These are phyloP conservation scores for Tetracladium setigerum DNA, from an alignment of 495 filamentous ascomycete species.

Conservation along the genomic window DNA sequence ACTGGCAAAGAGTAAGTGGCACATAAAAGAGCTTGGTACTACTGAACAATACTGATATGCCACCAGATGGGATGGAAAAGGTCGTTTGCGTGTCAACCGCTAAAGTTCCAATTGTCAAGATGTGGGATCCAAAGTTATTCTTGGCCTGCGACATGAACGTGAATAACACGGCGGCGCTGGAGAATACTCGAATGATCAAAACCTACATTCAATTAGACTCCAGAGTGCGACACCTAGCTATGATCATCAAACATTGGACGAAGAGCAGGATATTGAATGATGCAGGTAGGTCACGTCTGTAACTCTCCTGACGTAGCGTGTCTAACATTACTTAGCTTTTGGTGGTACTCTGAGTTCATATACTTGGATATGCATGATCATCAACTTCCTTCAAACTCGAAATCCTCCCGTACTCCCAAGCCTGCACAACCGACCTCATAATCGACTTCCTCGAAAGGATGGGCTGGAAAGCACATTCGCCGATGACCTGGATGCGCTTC, in stretches of 20 bases:
- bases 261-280: slow-evolving; percentile 88
- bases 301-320: not conserved
- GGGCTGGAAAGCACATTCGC: slow-evolving; percentile 69
- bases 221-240: slow-evolving; percentile 82
- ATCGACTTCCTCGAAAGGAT: slow-evolving; percentile 49
- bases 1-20: slow-evolving; percentile 68
- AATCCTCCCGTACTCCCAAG: slow-evolving; percentile 82
- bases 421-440: slow-evolving; percentile 68
- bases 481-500: slow-evolving; percentile 68
- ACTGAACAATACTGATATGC: not conserved
- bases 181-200: slow-evolving; percentile 97
- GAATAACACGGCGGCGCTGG: slow-evolving; percentile 88
- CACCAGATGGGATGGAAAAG: slow-evolving; percentile 85
- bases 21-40: not conserved
- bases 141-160: slow-evolving; percentile 98
- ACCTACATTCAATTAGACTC: slow-evolving; percentile 94
- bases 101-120: slow-evolving; percentile 97
- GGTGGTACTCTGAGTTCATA: slow-evolving; percentile 96
- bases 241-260: slow-evolving; percentile 97
- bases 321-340: slow-evolving; percentile 47
- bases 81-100: slow-evolving; percentile 90
- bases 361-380: slow-evolving; percentile 99
- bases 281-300: slow-evolving; percentile 58
- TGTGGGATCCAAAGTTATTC: slow-evolving; percentile 89
- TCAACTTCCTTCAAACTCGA: slow-evolving; percentile 90